Evolutionary conservation across 495 filamentous ascomycete genomes (phyloP).

Genomic region (Penicillium silybi): DNA sequence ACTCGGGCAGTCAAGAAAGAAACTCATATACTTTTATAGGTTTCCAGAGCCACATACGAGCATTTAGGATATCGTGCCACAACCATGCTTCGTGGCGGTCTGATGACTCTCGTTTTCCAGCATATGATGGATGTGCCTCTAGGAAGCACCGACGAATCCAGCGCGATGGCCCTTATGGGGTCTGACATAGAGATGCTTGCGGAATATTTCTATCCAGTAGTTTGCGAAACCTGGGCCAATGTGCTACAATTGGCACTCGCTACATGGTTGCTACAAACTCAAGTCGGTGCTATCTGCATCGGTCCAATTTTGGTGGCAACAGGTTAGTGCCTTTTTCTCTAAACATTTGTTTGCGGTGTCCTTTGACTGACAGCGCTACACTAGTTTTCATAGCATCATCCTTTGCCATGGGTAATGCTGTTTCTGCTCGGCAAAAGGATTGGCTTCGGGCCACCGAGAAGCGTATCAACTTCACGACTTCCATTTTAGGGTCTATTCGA

Average conservation of each 20-base stretch:
- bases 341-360: too few relatives aligned
- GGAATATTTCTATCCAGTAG: conserved; percentile 30
- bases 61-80: conserved; percentile 48
- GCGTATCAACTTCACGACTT: conserved; percentile 44
- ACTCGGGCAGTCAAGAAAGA: too few relatives aligned
- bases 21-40: too few relatives aligned
- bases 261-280: conserved; percentile 46
- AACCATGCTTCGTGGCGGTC: conserved; percentile 50
- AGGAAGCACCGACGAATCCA: conserved; percentile 39
- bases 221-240: conserved; percentile 53
- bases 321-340: too few relatives aligned
- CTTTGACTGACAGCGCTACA: background rate
- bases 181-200: conserved; percentile 49
- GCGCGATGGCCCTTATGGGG: conserved; percentile 54
- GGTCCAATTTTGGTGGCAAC: conserved; percentile 36
- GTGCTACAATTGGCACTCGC: conserved; percentile 52
- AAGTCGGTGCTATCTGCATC: conserved; percentile 43
- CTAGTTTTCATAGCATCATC: conserved; percentile 4
- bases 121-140: conserved; percentile 29
- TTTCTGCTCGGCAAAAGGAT: conserved; percentile 39
- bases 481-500: conserved; percentile 16
- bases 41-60: conserved; percentile 35
- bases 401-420: conserved; percentile 41
- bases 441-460: conserved; percentile 53
- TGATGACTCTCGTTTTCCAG: conserved; percentile 47